Base-by-base conservation (phyloP, 2,329 filamentous ascomycete species). In the Sclerotinia sclerotiorum region DNA sequence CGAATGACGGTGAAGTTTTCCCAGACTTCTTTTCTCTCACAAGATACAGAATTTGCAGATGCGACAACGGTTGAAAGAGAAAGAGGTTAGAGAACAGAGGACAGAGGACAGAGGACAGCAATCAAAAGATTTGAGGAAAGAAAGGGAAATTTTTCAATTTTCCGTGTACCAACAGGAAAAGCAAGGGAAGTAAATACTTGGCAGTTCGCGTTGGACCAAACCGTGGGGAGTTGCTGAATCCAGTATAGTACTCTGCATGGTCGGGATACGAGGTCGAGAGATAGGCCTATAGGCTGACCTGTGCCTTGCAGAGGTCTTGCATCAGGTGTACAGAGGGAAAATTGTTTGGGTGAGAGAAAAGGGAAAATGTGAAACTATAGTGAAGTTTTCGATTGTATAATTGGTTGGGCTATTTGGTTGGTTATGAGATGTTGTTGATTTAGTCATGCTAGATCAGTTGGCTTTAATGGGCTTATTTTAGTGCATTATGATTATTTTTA, bases 251-350 rank as follows among this genome's bases (percentile, higher is more conserved):
- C 6, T 21, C 39, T 62, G 58, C 46, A 51, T 51, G 46, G 15
- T 19, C 58, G 58, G 29, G 46, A 62, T n/a, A 35, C 58, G 29
- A 62, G 58, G 35, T 24, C 57, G 29, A 24, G 27, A 32, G 15
- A 24, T 19, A 19, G 44, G 27, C 58, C 39, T 39, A 39, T 39
- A 39, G 39, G 11, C 39, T 39, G 8, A 13, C 2, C 39, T 39
- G 39, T 39, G 39, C 39, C 39, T 61, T 61, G 27, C 58, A 61
- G 58, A 61, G 44, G 58, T 62, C 56, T 44, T 29, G 56, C 56
- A 60, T 46, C 15, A 42, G 39, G 39, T 27, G 44, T 51, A 27
- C 58, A 35, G 11, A 49, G 35, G 15, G 29, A 29, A 61, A 19
- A 61, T 61, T 10, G 58, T 32, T 49, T 61, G 58, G 44, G 24